Percentiles rank a stretch among this genome's conserved stretches.
These are phyloP conservation scores for Yarrowia porcina DNA, from an alignment of 805 yeast species.

Conservation along the genomic window DNA sequence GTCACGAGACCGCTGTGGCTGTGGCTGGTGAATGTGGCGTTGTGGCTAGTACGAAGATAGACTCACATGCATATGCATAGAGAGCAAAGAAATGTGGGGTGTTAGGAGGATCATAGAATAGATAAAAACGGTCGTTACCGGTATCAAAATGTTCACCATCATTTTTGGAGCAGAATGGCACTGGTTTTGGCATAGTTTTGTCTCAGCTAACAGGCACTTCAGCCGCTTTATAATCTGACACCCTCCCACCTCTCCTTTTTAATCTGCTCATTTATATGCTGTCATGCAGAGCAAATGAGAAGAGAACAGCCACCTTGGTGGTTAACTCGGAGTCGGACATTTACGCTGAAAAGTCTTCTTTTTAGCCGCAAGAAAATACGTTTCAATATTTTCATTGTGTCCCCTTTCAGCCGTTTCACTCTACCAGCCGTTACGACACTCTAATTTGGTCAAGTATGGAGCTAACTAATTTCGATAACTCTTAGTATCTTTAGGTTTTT, in stretches of 20 bases:
- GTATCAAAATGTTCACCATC: neutral
- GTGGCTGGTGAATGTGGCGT: constrained; percentile 15
- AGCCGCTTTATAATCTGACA: neutral
- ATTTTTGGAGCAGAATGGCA: neutral
- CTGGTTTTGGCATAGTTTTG: neutral
- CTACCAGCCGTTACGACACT: neutral
- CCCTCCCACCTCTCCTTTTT: neutral
- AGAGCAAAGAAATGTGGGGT: neutral
- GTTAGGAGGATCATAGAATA: too few relatives aligned
- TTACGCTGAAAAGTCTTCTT: too few relatives aligned
- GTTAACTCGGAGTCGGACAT: neutral
- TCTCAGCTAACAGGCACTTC: neutral
- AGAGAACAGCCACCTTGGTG: neutral
- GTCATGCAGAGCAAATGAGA: constrained; percentile 2
- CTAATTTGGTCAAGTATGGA: neutral
- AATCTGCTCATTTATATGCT: neutral
- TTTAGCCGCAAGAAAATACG: too few relatives aligned
- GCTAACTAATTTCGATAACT: too few relatives aligned
- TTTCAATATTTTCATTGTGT: neutral
- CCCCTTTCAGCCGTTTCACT: neutral
- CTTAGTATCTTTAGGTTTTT: neutral
- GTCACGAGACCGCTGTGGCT: neutral
- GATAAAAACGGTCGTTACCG: neutral
- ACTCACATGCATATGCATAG: constrained; percentile 5
- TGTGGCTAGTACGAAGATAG: constrained; percentile 11